These are phyloP conservation scores for Penicillium odoratum DNA, from an alignment of 495 filamentous ascomycete species.

Conservation along the genomic window DNA sequence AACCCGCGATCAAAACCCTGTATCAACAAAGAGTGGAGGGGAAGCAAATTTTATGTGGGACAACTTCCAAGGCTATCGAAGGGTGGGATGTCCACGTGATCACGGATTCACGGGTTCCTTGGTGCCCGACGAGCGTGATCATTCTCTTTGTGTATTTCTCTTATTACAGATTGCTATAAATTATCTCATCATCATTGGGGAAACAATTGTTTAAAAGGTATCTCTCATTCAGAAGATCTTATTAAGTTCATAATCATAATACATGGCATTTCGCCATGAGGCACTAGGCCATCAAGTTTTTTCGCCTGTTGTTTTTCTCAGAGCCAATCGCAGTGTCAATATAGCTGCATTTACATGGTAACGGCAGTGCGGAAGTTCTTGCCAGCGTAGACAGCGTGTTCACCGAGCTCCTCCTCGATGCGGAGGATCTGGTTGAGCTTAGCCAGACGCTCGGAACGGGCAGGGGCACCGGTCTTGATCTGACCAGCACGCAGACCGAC, in stretches of 20 bases:
- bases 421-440: conserved; percentile 99
- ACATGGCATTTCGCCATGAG: conserved; percentile 14
- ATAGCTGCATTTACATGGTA: conserved; percentile 66
- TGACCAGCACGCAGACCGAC: conserved; percentile 94
- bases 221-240: conserved; percentile 26
- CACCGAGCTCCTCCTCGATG: conserved; percentile 98
- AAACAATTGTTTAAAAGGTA: neutral
- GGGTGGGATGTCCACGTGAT: conserved; percentile 27
- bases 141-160: neutral
- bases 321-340: neutral
- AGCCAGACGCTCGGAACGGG: conserved; percentile 93
- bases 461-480: conserved; percentile 99
- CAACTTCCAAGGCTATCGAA: conserved; percentile 21
- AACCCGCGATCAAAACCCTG: conserved; percentile 25
- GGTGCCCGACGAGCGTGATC: conserved; percentile 26
- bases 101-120: conserved; percentile 11
- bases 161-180: neutral
- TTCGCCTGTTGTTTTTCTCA: neutral
- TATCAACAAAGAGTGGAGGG: conserved; percentile 29
- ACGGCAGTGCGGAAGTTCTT: conserved; percentile 86
- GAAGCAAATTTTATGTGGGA: conserved; percentile 38
- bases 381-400: conserved; percentile 88
- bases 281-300: conserved; percentile 25
- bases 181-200: too few species aligned
- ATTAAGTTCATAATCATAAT: conserved; percentile 40